Percentiles rank a stretch among this genome's conserved stretches.
Evolutionary conservation across 2,329 filamentous ascomycete genomes (phyloP).

Genomic region (Botrytis paeoniae): DNA sequence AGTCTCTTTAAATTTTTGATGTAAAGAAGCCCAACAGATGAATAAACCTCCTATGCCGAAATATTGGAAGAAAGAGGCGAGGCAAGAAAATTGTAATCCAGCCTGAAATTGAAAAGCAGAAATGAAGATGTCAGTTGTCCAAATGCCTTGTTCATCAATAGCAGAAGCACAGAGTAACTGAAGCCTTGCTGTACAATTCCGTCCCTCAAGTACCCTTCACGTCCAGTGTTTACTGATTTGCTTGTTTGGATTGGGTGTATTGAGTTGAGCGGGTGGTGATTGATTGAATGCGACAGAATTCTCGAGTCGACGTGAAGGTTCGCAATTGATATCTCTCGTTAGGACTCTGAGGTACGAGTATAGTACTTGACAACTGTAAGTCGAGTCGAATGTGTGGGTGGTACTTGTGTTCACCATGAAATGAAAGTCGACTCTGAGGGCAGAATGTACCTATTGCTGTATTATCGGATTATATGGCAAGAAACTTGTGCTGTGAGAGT

Average conservation of each 20-base stretch:
- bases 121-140: constrained; percentile 15
- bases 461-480: not conserved
- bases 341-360: not conserved
- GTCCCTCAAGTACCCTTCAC: constrained; percentile 9
- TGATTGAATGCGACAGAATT: not conserved
- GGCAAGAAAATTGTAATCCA: constrained; percentile 14
- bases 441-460: not conserved
- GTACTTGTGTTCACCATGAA: not conserved
- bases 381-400: not conserved
- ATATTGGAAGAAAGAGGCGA: constrained; percentile 17
- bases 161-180: constrained; percentile 12
- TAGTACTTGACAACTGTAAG: not conserved
- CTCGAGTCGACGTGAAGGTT: constrained; percentile 8
- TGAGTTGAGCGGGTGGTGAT: not conserved
- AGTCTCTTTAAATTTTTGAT: constrained; percentile 39
- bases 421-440: not conserved
- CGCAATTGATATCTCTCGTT: not conserved
- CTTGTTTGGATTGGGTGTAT: not conserved
- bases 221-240: not conserved
- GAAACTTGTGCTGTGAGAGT: not conserved
- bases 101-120: constrained; percentile 20
- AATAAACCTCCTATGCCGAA: constrained; percentile 13
- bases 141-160: constrained; percentile 17
- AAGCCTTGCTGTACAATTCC: constrained; percentile 13
- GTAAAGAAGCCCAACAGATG: constrained; percentile 23